Percentiles rank a stretch among this genome's conserved stretches.
These are phyloP conservation scores for Silene coronaria DNA, from an alignment of 179 eudicot species.

Conservation along the genomic window DNA sequence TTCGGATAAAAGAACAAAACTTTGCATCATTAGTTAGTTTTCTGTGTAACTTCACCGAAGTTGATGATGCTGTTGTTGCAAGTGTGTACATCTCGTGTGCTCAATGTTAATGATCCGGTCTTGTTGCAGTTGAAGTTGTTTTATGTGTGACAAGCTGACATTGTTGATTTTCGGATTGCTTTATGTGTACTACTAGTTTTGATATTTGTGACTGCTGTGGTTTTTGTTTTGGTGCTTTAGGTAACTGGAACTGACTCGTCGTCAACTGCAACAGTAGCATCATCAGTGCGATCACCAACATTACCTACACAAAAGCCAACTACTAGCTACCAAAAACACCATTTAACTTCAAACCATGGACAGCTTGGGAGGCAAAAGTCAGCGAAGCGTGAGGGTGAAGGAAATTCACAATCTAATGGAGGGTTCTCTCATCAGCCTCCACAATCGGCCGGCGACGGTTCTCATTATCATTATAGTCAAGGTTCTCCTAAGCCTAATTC, in stretches of 20 bases:
- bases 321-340: constrained; percentile 34
- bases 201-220: constrained; percentile 11
- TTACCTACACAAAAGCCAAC: constrained; percentile 42
- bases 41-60: not conserved
- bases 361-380: constrained; percentile 55
- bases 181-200: constrained; percentile 1
- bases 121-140: not conserved
- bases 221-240: constrained; percentile 28
- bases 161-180: not conserved
- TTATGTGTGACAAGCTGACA: not conserved
- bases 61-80: not conserved
- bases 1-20: not conserved
- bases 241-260: constrained; percentile 32
- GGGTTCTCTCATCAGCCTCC: constrained; percentile 36
- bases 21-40: not conserved
- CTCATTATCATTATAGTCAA: constrained; percentile 18
- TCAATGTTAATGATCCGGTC: not conserved
- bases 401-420: constrained; percentile 33
- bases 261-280: constrained; percentile 5
- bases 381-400: constrained; percentile 56
- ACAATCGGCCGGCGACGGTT: constrained; percentile 31
- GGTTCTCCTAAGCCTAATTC: constrained; percentile 35
- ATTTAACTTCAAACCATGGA: constrained; percentile 39
- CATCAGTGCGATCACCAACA: constrained; percentile 15
- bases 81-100: not conserved